These are phyloP conservation scores for Aphanomyces stellatus DNA, from an alignment of 352 stramenopile species.

Conservation along the genomic window DNA sequence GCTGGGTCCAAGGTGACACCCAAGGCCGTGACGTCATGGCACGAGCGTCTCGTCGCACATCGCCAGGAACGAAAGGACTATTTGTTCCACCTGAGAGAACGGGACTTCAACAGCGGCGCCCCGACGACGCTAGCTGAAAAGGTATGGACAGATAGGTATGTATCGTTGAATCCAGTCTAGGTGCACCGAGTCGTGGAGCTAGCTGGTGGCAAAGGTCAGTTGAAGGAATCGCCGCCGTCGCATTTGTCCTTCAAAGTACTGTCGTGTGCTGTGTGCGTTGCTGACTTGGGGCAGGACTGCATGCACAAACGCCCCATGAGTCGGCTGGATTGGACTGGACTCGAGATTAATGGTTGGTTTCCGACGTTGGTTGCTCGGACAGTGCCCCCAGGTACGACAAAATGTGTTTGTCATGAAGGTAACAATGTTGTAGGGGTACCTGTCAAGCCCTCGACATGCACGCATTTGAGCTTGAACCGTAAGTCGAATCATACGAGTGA, in stretches of 20 bases:
- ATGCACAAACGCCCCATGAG: not conserved
- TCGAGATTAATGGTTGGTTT: conserved; percentile 10
- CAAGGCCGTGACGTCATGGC: not conserved
- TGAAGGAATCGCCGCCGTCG: not conserved
- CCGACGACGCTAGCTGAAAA: not conserved
- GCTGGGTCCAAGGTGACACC: not conserved
- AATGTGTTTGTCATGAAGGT: not conserved
- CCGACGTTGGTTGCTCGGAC: not conserved
- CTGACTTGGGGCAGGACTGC: conserved; percentile 2
- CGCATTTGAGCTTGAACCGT: not conserved
- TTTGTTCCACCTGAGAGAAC: not conserved
- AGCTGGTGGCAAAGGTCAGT: not conserved
- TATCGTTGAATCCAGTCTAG: not conserved
- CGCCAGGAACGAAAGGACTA: not conserved
- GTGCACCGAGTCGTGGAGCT: not conserved
- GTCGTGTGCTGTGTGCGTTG: not conserved
- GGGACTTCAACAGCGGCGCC: not conserved
- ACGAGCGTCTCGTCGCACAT: not conserved
- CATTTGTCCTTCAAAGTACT: conserved; percentile 13
- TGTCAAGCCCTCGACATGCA: conserved; percentile 10
- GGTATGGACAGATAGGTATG: not conserved
- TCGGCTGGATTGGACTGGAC: not conserved
- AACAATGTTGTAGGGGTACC: not conserved
- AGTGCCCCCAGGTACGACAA: not conserved
- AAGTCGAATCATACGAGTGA: too few relatives aligned